Percentiles rank a stretch among this genome's conserved stretches.
Conservation (phyloP, 1,139 yeast species). For the Debaryomyces nepalensis region DNA sequence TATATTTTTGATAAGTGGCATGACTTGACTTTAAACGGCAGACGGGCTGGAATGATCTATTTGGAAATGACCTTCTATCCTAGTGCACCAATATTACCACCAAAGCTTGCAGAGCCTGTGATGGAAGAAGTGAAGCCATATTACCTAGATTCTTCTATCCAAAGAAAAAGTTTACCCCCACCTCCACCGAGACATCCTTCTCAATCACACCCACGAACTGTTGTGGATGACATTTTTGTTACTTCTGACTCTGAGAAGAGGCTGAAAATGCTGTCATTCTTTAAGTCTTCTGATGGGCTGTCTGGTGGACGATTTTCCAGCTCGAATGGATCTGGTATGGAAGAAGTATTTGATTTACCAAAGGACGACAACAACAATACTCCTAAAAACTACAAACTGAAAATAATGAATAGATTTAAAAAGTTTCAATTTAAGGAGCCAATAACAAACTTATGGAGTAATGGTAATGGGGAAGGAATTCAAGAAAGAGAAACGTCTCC, state of each 20-base stretch:
- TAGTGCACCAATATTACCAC: constrained; percentile 52
- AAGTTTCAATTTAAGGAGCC: constrained; percentile 46
- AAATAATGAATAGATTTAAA: constrained; percentile 35
- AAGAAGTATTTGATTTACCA: constrained; percentile 18
- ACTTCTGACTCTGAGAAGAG: constrained; percentile 22
- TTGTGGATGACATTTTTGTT: constrained; percentile 36
- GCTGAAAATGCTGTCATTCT: constrained; percentile 21
- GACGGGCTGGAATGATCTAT: constrained; percentile 86
- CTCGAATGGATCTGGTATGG: constrained; percentile 24
- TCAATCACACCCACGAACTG: constrained; percentile 18
- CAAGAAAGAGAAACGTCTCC: constrained; percentile 22
- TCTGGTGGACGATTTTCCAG: constrained; percentile 2
- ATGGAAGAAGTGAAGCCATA: constrained; percentile 11
- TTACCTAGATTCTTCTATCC: not conserved
- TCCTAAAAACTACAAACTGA: constrained; percentile 28
- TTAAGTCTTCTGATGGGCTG: constrained; percentile 15
- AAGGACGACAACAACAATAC: constrained; percentile 18
- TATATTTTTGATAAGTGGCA: constrained; percentile 81
- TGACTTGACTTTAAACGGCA: constrained; percentile 65
- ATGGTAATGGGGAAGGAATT: not conserved
- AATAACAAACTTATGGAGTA: constrained; percentile 31
- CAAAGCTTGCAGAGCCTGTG: constrained; percentile 32
- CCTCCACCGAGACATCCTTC: constrained; percentile 21
- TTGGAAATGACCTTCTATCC: constrained; percentile 94
- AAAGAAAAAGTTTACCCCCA: constrained; percentile 11